A percentile compares a stretch with the other conserved stretches of the same genome.
Evolutionary conservation across 805 yeast genomes (phyloP).

Genomic region (Yamadazyma paraphyllophila): DNA sequence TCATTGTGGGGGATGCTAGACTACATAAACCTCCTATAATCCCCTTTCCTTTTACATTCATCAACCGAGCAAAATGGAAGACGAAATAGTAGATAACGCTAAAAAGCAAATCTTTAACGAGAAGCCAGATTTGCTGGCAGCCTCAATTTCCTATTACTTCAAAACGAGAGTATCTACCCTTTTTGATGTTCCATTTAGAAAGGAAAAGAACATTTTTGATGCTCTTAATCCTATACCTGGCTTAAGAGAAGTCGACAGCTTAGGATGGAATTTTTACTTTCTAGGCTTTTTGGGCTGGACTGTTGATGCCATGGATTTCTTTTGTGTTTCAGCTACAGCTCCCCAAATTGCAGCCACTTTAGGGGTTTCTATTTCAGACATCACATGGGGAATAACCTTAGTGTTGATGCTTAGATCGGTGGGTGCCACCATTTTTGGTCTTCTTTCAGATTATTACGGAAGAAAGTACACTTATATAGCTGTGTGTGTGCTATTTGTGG

Average conservation of each 20-base stretch:
- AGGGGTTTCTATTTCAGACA: slow-evolving; percentile 41
- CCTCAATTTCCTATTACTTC: slow-evolving; percentile 28
- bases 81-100: slow-evolving; percentile 7
- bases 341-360: slow-evolving; percentile 49
- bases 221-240: slow-evolving; percentile 47
- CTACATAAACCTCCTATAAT: no score
- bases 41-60: no score
- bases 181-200: slow-evolving; percentile 17
- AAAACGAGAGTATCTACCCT: slow-evolving; percentile 50
- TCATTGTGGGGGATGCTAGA: not conserved
- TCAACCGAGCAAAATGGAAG: not conserved
- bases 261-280: slow-evolving; percentile 56
- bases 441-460: slow-evolving; percentile 60
- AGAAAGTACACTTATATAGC: slow-evolving; percentile 63
- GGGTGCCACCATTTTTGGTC: slow-evolving; percentile 68
- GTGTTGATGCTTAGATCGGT: slow-evolving; percentile 70
- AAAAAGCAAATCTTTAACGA: slow-evolving; percentile 14
- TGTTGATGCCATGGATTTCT: slow-evolving; percentile 72
- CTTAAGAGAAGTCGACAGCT: slow-evolving; percentile 31
- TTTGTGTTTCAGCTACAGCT: slow-evolving; percentile 57
- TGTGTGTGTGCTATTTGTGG: slow-evolving; percentile 50
- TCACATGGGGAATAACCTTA: slow-evolving; percentile 73
- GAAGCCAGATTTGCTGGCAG: slow-evolving; percentile 11
- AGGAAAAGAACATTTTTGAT: slow-evolving; percentile 17
- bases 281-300: slow-evolving; percentile 68